Base-by-base conservation (phyloP, 2,329 filamentous ascomycete species). In the Microsporum ferrugineum region DNA sequence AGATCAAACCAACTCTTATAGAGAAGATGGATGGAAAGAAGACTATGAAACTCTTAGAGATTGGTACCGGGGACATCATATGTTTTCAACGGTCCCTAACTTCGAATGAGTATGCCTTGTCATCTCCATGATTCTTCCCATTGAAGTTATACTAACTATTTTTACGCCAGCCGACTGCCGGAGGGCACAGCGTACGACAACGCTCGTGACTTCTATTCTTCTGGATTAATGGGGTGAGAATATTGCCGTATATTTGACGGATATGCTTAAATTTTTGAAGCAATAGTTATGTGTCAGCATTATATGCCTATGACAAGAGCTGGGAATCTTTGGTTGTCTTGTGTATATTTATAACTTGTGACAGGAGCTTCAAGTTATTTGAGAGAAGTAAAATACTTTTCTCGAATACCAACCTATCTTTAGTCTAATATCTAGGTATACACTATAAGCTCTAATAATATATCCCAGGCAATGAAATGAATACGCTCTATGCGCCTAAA, bases 1-100 rank as follows among this genome's bases (percentile, higher is more conserved):
- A 99, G 78, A 97, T 99, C 76, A 97, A 97, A 75, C 91, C 91
- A 58, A 89, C 85, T 63, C 97, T 97, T 91, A 96, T 99, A 66
- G 94, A 99, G 71, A 82, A 84, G 3, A 87, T 99, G 79, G 97
- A 96, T 75, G 83, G 86, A 0, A 96, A 96, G 76, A 85, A 90
- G 70, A 89, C 91, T 0, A 81, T 99, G 63, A 88, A 91, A 66
- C 86, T 88, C 62, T 94, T 94, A 1, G 95, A 99, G 72, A 88
- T 99, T 29, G 92, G 97, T 71, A 91, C 99, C 68, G 94, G 94
- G 58, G 94, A 99, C 70, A 95, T 99, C 66, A 85, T 99, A 60
- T 96, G 91, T 70, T 96, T 97, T 76, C 94, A 99, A 72, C 27
- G 27, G 12, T 6, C 4, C 1, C 31, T 36, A 14, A 14, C 23